Evolutionary conservation across 257 asterid species (phyloP), one percentile per base, ranked within the genome.

Genomic region (Coffea canephora): DNA sequence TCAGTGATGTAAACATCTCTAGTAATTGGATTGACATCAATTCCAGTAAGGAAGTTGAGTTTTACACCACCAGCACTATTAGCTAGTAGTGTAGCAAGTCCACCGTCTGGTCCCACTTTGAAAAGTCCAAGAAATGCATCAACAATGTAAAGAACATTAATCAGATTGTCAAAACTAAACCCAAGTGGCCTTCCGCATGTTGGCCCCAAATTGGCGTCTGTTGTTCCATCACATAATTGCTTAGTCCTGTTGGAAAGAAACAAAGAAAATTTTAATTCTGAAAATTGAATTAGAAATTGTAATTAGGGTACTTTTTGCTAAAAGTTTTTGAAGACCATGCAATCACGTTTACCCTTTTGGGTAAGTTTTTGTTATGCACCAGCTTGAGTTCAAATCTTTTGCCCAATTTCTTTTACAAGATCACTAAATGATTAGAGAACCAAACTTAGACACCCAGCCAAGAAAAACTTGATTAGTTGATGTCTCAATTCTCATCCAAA

Each of bases 111-210:
- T 21, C 90, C 89, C 21, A 90, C 92, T 67, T 77, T 83, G 75
- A 83, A 67, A n/a, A 89, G 86, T 31, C 92, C 94, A 9, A 18
- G 68, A 74, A 25, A 43, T 13, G 77, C 84, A 80, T 87, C 91
- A 23, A 77, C 48, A 19, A 90, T 76, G 50, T 84, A 90, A n/a
- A 90, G 87, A 11, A 83, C 79, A 6, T 85, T 79, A 1, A 83
- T 86, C 25, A 39, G 73, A 55, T 21, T 74, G 77, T 90, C 65
- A 76, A 87, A 86, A 46, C 77, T 84, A 1, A 90, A 83, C 18
- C 86, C 95, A 10, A 86, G 8, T 0, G 90, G 86, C 82, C 87
- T 82, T 69, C 88, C 91, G 39, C 92, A 90, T 14, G 71, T 48
- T 6, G 71, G 75, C 8, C 68, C 85, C 7, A 46, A 19, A 25